Conservation (phyloP, 2,329 filamentous ascomycete genomes). For the Dryadomyces sulphureus region DNA sequence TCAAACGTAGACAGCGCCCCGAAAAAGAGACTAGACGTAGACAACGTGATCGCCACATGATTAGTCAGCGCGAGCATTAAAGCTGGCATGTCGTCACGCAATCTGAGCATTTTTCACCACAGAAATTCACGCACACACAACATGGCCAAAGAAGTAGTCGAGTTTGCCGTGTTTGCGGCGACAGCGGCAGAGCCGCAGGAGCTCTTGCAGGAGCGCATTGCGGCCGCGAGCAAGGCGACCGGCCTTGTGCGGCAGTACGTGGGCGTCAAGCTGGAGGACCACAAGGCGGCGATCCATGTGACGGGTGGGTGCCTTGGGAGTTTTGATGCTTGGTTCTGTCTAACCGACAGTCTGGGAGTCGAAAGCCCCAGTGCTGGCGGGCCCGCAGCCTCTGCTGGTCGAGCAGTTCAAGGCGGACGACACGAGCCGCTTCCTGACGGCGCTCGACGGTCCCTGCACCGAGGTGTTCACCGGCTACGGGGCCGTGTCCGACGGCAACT, state of each 20-base stretch:
- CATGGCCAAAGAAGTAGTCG: constrained; percentile 5
- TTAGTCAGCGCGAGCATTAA: neutral
- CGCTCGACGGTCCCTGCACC: constrained; percentile 10
- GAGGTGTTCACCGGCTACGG: constrained; percentile 15
- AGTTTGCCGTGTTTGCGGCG: constrained; percentile 4
- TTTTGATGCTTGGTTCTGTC: neutral
- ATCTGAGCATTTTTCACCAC: neutral
- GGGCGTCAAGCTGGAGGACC: constrained; percentile 4
- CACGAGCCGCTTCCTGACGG: neutral
- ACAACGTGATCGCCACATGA: neutral
- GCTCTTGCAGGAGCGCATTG: constrained; percentile 1
- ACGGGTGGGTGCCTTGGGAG: neutral
- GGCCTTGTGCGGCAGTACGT: constrained; percentile 5
- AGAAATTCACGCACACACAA: neutral
- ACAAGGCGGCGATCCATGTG: neutral
- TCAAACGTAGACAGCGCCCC: too few relatives aligned
- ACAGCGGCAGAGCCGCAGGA: neutral
- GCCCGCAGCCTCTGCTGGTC: neutral
- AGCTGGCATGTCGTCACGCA: neutral
- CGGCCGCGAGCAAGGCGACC: neutral
- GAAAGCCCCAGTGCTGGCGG: too few relatives aligned
- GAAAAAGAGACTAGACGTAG: too few relatives aligned
- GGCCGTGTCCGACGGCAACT: constrained; percentile 9
- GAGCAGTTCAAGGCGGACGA: neutral
- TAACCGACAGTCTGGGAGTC: neutral